Evolutionary conservation across 768 basidiomycete genomes (phyloP).

Genomic region (Butyriboletus loyo): DNA sequence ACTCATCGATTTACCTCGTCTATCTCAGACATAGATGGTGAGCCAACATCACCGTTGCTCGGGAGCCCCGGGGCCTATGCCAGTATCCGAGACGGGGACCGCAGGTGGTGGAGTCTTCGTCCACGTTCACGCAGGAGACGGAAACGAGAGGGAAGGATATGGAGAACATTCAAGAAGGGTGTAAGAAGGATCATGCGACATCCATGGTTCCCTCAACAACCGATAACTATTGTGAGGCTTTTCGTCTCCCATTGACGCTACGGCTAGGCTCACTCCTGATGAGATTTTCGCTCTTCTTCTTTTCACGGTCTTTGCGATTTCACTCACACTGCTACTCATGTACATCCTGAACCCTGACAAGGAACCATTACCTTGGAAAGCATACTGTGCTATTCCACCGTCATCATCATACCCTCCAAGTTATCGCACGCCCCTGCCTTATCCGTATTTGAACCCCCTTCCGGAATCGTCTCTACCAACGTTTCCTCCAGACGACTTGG

Average conservation of each 20-base stretch:
- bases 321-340: slow-evolving; percentile 82
- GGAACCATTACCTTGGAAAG: slow-evolving; percentile 89
- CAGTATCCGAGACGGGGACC: slow-evolving; percentile 45
- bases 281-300: slow-evolving; percentile 71
- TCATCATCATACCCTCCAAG: slow-evolving; percentile 42
- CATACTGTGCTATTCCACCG: slow-evolving; percentile 79
- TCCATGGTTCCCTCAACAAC: slow-evolving; percentile 76
- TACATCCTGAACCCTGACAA: slow-evolving; percentile 96
- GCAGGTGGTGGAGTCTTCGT: slow-evolving; percentile 54
- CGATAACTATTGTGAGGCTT: slow-evolving; percentile 70
- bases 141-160: slow-evolving; percentile 43
- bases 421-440: slow-evolving; percentile 40
- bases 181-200: slow-evolving; percentile 58
- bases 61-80: slow-evolving; percentile 24
- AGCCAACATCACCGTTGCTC: slow-evolving; percentile 48
- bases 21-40: slow-evolving; percentile 61
- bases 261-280: slow-evolving; percentile 20
- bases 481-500: slow-evolving; percentile 75
- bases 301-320: slow-evolving; percentile 76
- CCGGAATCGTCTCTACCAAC: slow-evolving; percentile 30
- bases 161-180: slow-evolving; percentile 53
- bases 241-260: not conserved
- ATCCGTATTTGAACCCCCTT: slow-evolving; percentile 36
- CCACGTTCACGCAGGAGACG: slow-evolving; percentile 47
- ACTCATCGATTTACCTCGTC: slow-evolving; percentile 50